Evolutionary conservation across 1,284 basidiomycete genomes (phyloP).

Genomic region (Sporisorium graminicola): DNA sequence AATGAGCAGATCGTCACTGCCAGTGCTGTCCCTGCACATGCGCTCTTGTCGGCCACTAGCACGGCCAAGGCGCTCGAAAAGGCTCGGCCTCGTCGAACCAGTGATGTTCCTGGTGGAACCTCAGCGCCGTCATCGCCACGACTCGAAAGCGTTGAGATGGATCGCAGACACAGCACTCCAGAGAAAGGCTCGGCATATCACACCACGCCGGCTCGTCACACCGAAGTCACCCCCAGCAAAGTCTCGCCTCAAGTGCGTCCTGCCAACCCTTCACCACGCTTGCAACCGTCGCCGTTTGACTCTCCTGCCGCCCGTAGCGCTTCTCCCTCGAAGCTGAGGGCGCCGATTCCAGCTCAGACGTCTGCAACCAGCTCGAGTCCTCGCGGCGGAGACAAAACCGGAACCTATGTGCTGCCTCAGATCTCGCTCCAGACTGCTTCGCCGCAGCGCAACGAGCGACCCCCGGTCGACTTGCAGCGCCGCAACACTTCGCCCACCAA

Average conservation of each 20-base stretch:
- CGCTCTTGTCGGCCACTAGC: slow-evolving; percentile 25
- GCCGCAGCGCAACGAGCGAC: slow-evolving; percentile 40
- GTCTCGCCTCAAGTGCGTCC: slow-evolving; percentile 38
- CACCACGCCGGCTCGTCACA: slow-evolving; percentile 23
- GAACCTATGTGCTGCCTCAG: slow-evolving; percentile 34
- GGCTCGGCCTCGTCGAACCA: slow-evolving; percentile 41
- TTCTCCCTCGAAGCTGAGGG: slow-evolving; percentile 27
- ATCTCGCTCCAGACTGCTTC: slow-evolving; percentile 45
- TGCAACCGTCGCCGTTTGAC: slow-evolving; percentile 36
- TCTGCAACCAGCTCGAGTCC: slow-evolving; percentile 17
- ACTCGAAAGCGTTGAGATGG: slow-evolving; percentile 44
- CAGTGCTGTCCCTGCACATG: slow-evolving; percentile 32
- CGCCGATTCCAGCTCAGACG: slow-evolving; percentile 15
- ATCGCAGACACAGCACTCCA: slow-evolving; percentile 48
- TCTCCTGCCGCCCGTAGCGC: slow-evolving; percentile 28
- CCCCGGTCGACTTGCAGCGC: slow-evolving; percentile 34
- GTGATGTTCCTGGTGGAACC: slow-evolving; percentile 21
- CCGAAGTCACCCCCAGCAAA: slow-evolving; percentile 29
- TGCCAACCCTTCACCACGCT: slow-evolving; percentile 35
- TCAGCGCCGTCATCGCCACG: slow-evolving; percentile 38
- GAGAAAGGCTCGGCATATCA: slow-evolving; percentile 40
- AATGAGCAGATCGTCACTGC: slow-evolving; percentile 42
- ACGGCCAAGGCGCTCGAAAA: slow-evolving; percentile 40
- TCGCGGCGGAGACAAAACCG: slow-evolving; percentile 12
- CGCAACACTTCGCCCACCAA: slow-evolving; percentile 52